Percentiles rank a stretch among this genome's conserved stretches.
phyloP scores from a whole-genome alignment of 805 yeast species.

The Metschnikowia cerradonensis region DNA sequence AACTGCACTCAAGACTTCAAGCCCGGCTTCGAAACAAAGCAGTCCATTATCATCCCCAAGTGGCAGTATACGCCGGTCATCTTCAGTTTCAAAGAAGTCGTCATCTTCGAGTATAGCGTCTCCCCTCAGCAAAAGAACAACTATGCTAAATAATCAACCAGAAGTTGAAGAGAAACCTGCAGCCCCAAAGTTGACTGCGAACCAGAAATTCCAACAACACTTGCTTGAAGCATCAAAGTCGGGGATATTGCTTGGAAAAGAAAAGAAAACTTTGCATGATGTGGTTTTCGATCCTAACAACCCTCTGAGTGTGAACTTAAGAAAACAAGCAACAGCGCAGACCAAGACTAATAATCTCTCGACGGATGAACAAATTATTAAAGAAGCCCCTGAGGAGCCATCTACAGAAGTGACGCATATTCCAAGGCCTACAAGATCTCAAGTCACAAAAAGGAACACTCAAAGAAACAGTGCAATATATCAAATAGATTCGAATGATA shows the following conservation, averaged over 20 bases:
- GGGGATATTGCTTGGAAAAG: constrained; percentile 37
- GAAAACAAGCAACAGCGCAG: constrained; percentile 8
- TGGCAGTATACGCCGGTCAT: constrained; percentile 8
- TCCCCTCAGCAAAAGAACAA: constrained; percentile 6
- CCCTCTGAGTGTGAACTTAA: constrained; percentile 22
- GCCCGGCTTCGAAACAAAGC: background rate
- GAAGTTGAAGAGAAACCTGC: constrained; percentile 13
- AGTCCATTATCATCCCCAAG: constrained; percentile 17
- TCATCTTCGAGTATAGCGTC: constrained; percentile 1
- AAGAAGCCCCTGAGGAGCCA: background rate
- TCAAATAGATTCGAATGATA: constrained; percentile 6
- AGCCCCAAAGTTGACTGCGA: constrained; percentile 27
- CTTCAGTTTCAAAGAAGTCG: constrained; percentile 9
- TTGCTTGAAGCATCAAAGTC: constrained; percentile 34
- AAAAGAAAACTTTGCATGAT: constrained; percentile 30
- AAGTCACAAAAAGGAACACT: constrained; percentile 15
- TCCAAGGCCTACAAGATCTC: constrained; percentile 13
- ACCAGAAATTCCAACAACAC: constrained; percentile 38
- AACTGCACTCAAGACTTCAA: constrained; percentile 22
- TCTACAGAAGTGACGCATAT: background rate
- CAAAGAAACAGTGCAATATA: constrained; percentile 27
- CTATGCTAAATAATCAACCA: constrained; percentile 6
- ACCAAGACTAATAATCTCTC: background rate
- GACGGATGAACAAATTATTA: background rate
- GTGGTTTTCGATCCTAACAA: constrained; percentile 40